Percentiles rank a stretch among this genome's conserved stretches.
Conservation (phyloP, 2,329 filamentous ascomycete genomes). For the Amauroascus niger region DNA sequence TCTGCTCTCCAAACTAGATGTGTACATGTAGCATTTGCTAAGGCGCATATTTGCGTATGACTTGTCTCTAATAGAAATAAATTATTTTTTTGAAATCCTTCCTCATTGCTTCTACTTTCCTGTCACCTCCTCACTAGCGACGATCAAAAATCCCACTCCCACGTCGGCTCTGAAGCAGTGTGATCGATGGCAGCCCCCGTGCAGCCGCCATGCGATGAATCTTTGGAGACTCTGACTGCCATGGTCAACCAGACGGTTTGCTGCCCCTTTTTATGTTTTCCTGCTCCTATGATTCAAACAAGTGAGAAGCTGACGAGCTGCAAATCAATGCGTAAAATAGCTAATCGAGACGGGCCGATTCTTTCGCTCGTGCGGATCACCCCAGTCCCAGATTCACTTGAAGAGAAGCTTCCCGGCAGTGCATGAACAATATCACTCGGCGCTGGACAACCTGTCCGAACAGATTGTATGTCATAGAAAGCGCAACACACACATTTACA, state of each 20-base stretch:
- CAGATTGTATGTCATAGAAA: constrained; percentile 37
- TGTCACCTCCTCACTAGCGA: no score
- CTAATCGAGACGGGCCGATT: constrained; percentile 36
- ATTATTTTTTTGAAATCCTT: no score
- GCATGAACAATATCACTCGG: constrained; percentile 33
- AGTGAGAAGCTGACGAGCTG: no score
- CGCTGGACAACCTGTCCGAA: constrained; percentile 34
- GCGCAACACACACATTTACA: no score
- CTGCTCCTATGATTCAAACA: not conserved
- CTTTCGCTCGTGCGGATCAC: constrained; percentile 31
- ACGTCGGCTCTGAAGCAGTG: not conserved
- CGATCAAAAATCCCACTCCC: no score
- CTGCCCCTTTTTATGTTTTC: not conserved
- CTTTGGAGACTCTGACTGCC: constrained; percentile 29
- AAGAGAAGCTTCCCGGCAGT: constrained; percentile 32
- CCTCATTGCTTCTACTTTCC: no score
- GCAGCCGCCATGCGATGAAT: constrained; percentile 19
- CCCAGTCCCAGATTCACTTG: constrained; percentile 28
- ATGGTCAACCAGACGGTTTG: constrained; percentile 32
- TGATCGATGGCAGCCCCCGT: not conserved
- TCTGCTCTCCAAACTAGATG: no score
- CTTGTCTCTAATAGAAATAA: no score
- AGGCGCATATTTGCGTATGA: not conserved
- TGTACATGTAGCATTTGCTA: not conserved
- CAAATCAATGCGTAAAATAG: constrained; percentile 21